These are phyloP conservation scores for Pseudofabraea citricarpa DNA, from an alignment of 2,329 filamentous ascomycete genomes.

Conservation along the genomic window DNA sequence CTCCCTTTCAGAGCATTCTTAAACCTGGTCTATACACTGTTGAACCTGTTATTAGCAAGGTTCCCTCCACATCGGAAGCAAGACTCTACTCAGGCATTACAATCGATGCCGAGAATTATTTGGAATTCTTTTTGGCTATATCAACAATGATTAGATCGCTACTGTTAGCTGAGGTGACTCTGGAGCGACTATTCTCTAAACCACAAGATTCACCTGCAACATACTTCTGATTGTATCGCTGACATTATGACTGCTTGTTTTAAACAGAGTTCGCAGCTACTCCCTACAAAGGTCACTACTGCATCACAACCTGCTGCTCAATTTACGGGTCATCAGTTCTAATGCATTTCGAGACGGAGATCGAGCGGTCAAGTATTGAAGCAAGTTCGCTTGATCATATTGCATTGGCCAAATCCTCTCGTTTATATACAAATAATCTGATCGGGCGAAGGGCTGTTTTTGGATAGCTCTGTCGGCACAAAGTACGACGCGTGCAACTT, in stretches of 20 bases:
- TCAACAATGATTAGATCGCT: not conserved
- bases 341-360: slow-evolving; percentile 1
- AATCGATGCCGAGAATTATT: too few relatives aligned
- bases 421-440: not conserved
- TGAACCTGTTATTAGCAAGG: too few relatives aligned
- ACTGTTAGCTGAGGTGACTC: not conserved
- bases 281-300: too few relatives aligned
- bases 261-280: too few relatives aligned
- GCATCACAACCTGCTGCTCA: slow-evolving; percentile 1
- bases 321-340: not conserved
- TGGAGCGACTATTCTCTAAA: slow-evolving; percentile 1
- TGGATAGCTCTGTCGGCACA: slow-evolving; percentile 43
- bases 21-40: too few relatives aligned
- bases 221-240: slow-evolving; percentile 1
- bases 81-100: too few relatives aligned
- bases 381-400: slow-evolving; percentile 5
- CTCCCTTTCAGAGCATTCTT: too few relatives aligned
- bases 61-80: too few relatives aligned
- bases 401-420: slow-evolving; percentile 1
- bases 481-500: slow-evolving; percentile 32
- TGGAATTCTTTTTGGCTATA: not conserved
- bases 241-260: too few relatives aligned
- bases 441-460: slow-evolving; percentile 32
- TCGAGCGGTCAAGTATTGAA: slow-evolving; percentile 4
- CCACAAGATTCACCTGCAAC: slow-evolving; percentile 1